Conservation (phyloP, 176 grass and related monocot species). For the Aegilops bicornis region DNA sequence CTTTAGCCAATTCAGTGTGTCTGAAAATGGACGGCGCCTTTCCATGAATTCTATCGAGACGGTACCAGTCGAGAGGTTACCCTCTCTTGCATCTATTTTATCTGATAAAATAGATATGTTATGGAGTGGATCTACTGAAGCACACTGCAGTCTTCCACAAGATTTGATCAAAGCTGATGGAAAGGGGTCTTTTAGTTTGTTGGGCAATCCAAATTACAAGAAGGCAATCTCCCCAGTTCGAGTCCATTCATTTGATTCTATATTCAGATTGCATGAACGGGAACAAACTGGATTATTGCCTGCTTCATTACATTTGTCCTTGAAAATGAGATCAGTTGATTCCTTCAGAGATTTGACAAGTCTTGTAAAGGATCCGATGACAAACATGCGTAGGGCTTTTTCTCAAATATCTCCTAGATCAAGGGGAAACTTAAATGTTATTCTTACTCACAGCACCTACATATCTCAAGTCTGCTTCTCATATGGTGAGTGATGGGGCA, state of each 20-base stretch:
- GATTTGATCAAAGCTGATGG: conserved; percentile 38
- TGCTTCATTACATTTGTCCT: conserved; percentile 49
- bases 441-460: conserved; percentile 48
- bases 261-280: conserved; percentile 54
- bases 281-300: conserved; percentile 43
- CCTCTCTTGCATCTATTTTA: conserved; percentile 66
- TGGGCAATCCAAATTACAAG: conserved; percentile 35
- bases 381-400: conserved; percentile 78
- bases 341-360: conserved; percentile 54
- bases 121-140: conserved; percentile 74
- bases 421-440: conserved; percentile 59
- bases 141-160: conserved; percentile 38
- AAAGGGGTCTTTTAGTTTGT: conserved; percentile 33
- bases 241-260: conserved; percentile 83
- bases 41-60: conserved; percentile 34
- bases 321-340: conserved; percentile 51
- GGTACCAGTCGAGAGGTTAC: conserved; percentile 46
- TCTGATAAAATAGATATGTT: conserved; percentile 91
- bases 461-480: conserved; percentile 50
- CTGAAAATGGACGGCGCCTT: conserved; percentile 4
- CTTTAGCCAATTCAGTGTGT: conserved; percentile 33
- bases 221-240: conserved; percentile 57
- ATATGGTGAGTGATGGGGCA: conserved; percentile 61
- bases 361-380: conserved; percentile 36
- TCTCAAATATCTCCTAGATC: conserved; percentile 66